Base-by-base conservation (phyloP, 768 basidiomycete species). In the Lentinula detonsa region DNA sequence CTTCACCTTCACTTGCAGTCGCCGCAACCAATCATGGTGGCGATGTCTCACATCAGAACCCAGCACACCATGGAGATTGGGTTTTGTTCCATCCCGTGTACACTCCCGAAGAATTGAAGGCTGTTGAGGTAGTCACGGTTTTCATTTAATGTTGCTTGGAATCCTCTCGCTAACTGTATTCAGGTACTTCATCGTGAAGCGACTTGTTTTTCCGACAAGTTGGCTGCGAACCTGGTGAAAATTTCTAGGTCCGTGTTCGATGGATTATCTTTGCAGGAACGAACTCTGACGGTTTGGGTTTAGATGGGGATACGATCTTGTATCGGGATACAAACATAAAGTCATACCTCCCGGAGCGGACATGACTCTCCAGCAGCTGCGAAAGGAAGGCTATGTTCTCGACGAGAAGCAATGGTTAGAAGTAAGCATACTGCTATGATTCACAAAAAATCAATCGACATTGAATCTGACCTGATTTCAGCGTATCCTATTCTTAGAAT, bases 21-120 rank as follows among this genome's bases (percentile, higher is more conserved):
- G 37, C 51, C 31, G 42, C 35, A 10, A 34, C 35, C 23, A 34
- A 28, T 10, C 28, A 13, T n/a, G 37, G 2, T 35, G 56, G 42
- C 10, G 56, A 57, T n/a, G 18, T 57, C 2, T 35, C 61, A 6
- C 50, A 64, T 21, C 42, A 42, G 28, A 43, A 43, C 2, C 80
- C 78, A 69, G 71, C 85, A 16, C n/a, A 43, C 54, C 80, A 77
- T 43, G 91, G 91, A 2, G 90, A 91, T 66, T 97, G 94, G 93
- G 93, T 96, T 10, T 75, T 97, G 1, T 93, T 94, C 70, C 93
- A 96, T 69, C 95, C 95, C 0, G 94, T 96, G 1, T 98, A 98
- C 71, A 84, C 90, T 5, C 71, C 75, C 16, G 84, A 84, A 40
- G 92, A 93, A 68, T 70, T 93, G 54, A 85, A 76, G 64, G 81